Base-by-base conservation (phyloP, 768 basidiomycete genomes). In the Suillus placidus region DNA sequence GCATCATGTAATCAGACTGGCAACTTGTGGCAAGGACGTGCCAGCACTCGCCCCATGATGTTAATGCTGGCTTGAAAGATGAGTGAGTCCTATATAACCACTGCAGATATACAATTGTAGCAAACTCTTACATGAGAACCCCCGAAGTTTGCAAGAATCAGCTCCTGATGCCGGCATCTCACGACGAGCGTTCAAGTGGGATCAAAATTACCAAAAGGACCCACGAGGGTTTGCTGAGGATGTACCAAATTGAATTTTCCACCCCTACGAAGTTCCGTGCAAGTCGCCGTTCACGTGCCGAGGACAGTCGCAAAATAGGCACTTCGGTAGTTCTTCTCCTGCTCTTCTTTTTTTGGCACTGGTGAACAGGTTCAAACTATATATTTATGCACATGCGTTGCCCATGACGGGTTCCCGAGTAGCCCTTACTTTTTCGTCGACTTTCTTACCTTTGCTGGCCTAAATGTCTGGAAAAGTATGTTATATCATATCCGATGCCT, bases 231-330 rank as follows among this genome's bases (percentile, higher is more conserved):
- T 60, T 60, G 40, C 38, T 30, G 58, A 42, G 40, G 26, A 20
- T 60, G 40, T 30, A 42, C 40, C 26, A 42, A 60, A 60, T 30
- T 20, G 23, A 55, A 35, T 13, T 55, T 55, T 55, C 20, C 34
- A 34, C 30, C 26, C 26, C 52, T 32, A 26, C 20, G 38, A 40
- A 16, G 40, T 42, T 60, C 58, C 58, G 58, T 42, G 58, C 58
- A 60, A 60, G 40, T 60, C 58, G 58, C 58, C 58, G 58, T 42
- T 60, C 58, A 60, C 58, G 58, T 60, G 58, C 37, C 23, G 26
- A 60, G 18, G 18, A 18, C 26, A 26, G n/a, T 30, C 10, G 57
- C 23, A 60, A 38, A 38, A 60, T 43, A 60, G 58, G 58, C 10
- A 42, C 58, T 30, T 55, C 54, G 18, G 54, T 34, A 20, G 32